Base-by-base conservation (phyloP, 129 eudicot species). In the Glebionis coronaria region DNA sequence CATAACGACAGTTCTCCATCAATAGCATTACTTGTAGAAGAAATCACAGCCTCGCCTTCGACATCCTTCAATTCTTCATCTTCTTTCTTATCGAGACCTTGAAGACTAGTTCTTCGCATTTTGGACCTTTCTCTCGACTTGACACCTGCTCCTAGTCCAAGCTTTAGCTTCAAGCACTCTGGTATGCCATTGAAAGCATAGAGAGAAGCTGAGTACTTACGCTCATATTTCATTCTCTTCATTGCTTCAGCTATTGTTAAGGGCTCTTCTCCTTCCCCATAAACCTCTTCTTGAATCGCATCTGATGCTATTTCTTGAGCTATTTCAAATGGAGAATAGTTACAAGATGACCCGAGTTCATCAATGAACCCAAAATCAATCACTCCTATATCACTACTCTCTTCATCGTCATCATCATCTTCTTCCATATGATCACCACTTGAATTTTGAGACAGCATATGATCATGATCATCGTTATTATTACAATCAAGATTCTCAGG, bases 181-280 rank as follows among this genome's bases (percentile, higher is more conserved):
- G 87, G 73, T 65, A 89, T 85, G 56, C 96, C 96, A 70, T 85
- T 89, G 44, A 88, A 82, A 20, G 96, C 96, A 58, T 88, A 88
- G 4, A 85, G 85, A 65, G 90, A 89, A 27, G 96, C 90, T 4
- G 96, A 88, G 61, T 85, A 83, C 70, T 83, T 85, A 55, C 93
- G 88, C 71, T 89, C 96, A 15, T 85, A 85, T 50, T 81, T 85
- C 96, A 88, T 88, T 66, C 92, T 79, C 81, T 77, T 85, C 93
- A 85, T 83, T 2, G 89, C 83, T 67, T 88, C 96, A 10, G 81
- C 66, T 23, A 85, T 60, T 61, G 83, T 85, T 45, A 65, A 35
- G 4, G 85, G 85, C 68, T 83, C 92, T 23, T 86, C 90, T 8
- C 80, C 80, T 68, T 76, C 80, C 2, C 12, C 50, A 3, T 61